Evolutionary conservation across 768 basidiomycete genomes (phyloP), one percentile per base, ranked within the genome.

Genomic region (Leccinum boreale): DNA sequence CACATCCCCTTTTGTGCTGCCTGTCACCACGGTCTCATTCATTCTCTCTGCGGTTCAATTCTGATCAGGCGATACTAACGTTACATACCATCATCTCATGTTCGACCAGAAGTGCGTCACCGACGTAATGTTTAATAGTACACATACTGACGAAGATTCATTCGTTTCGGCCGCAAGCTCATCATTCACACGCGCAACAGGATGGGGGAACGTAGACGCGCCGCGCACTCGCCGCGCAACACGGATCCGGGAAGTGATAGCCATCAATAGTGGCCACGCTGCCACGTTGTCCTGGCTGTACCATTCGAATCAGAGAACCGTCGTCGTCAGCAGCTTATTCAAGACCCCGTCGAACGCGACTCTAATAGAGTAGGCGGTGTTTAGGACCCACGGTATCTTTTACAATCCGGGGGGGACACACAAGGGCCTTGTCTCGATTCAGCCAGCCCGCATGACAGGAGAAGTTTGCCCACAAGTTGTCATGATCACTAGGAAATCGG

Each of bases 291-390:
- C 46, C 24, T 24, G 44, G 26, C 56, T 58, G 36, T 42, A 36
- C 50, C 11, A 52, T 52, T 67, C 58, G n/a, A 42, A 55, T 67
- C 52, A 50, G 46, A 47, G 62, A 46, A 24, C 58, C 46, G 29
- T 35, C 21, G 44, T 24, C 31, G 49, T 44, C 45, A 24, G 19
- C 52, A 28, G 48, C 49, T 44, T 53, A 29, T 49, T 48, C 56
- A 56, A 56, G 56, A 58, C 52, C 58, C 36, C 66, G 62, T 49
- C 64, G 55, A 64, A 61, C 56, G 53, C 54, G 52, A 50, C 49
- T 31, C 24, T 44, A 57, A 50, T 53, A 53, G 51, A 64, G 39
- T 33, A 47, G 47, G 47, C 58, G 21, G 28, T 39, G 29, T 44
- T 44, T 44, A 19, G 42, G 42, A 44, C 39, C 17, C 17, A 47